These are phyloP conservation scores for Daldinia grandis DNA, from an alignment of 495 filamentous ascomycete genomes.

Conservation along the genomic window DNA sequence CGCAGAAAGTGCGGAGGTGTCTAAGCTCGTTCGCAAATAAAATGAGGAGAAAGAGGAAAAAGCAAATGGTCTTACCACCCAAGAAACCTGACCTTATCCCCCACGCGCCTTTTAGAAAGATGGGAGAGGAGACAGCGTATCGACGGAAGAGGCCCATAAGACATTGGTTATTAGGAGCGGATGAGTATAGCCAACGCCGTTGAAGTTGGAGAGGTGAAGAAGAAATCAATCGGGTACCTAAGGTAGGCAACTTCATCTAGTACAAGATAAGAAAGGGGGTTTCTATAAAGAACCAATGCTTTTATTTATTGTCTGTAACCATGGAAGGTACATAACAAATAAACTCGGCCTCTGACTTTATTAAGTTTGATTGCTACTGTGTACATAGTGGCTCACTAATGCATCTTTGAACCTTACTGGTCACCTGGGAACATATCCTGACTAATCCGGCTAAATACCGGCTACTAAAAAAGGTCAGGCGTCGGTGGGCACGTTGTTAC, in stretches of 20 bases:
- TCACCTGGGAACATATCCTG: neutral
- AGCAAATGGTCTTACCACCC: constrained; percentile 74
- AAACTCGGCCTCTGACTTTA: neutral
- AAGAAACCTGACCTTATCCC: constrained; percentile 86
- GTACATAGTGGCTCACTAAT: too few relatives aligned
- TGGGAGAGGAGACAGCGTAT: constrained; percentile 72
- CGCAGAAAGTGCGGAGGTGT: constrained; percentile 1
- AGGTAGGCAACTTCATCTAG: neutral
- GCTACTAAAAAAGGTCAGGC: constrained; percentile 19
- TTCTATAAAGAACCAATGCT: neutral
- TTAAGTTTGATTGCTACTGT: constrained; percentile 4
- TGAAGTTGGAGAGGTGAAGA: neutral
- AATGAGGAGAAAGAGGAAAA: constrained; percentile 37
- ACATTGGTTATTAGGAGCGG: constrained; percentile 49
- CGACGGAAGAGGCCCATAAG: constrained; percentile 68
- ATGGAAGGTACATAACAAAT: neutral
- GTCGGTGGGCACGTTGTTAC: constrained; percentile 13
- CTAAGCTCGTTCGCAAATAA: constrained; percentile 22
- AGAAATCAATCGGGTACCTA: constrained; percentile 1
- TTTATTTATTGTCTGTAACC: neutral
- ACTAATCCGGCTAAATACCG: constrained; percentile 26
- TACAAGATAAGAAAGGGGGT: neutral
- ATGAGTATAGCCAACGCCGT: neutral
- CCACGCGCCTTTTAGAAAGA: constrained; percentile 61
- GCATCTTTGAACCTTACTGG: neutral